Evolutionary conservation across 2,329 filamentous ascomycete species (phyloP).

Genomic region (Fusarium tuaranense): DNA sequence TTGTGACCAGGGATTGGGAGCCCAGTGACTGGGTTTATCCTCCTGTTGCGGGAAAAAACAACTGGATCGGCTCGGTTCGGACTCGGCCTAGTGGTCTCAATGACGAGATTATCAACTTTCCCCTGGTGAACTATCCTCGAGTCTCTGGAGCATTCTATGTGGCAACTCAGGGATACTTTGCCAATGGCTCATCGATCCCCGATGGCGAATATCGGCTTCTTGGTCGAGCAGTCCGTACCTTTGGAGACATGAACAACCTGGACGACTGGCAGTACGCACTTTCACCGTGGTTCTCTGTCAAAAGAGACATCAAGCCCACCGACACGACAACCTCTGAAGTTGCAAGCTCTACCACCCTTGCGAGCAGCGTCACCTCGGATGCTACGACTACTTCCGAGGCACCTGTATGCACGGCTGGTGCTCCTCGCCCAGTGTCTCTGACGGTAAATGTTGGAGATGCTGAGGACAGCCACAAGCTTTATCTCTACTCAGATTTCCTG

Average conservation of each 20-base stretch:
- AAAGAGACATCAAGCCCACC: neutral
- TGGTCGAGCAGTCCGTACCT: neutral
- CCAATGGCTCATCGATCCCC: neutral
- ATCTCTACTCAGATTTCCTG: neutral
- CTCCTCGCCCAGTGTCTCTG: neutral
- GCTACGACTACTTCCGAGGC: neutral
- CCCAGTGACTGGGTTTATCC: constrained; percentile 16
- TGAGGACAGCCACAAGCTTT: neutral
- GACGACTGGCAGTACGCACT: constrained; percentile 10
- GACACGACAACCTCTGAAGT: neutral
- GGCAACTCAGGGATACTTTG: neutral
- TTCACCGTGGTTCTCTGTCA: constrained; percentile 8
- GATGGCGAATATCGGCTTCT: constrained; percentile 11
- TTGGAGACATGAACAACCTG: constrained; percentile 7
- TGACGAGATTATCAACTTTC: neutral
- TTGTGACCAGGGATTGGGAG: constrained; percentile 8
- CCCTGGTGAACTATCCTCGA: neutral
- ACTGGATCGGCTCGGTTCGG: constrained; percentile 10
- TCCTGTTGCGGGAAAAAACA: constrained; percentile 10
- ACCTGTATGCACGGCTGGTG: neutral
- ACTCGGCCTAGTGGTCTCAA: neutral
- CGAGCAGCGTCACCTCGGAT: neutral
- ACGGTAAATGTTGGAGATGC: neutral
- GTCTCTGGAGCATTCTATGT: neutral
- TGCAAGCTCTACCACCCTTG: neutral